Evolutionary conservation across 2,329 filamentous ascomycete species (phyloP), one percentile per base, ranked within the genome.

Genomic region (Aspergillus calidoustus): DNA sequence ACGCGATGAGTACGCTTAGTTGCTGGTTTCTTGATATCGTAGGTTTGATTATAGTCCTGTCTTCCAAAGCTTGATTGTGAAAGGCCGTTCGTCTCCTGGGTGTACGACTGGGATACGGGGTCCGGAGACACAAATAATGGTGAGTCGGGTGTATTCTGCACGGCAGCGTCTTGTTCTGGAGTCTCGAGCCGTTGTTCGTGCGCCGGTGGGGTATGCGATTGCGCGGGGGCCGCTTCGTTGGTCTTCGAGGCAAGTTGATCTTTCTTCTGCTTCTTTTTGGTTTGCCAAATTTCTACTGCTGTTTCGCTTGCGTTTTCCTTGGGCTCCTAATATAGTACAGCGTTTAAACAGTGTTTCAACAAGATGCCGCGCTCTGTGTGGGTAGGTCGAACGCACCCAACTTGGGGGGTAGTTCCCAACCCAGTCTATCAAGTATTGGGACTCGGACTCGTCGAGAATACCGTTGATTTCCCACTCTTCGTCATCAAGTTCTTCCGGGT

Each of bases 401-500:
- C 69, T 74, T 56, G 76, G 75, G 34, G 71, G 66, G 65, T 71
- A 79, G 30, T 68, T 65, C 8, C 73, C 76, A 59, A 74, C 72
- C 76, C 76, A 78, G 38, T 77, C 76, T 62, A 79, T 75, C 30
- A 78, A 67, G 66, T 77, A 79, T 53, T 74, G 68, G 19, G 67
- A 66, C 49, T 68, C 60, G 34, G 69, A 70, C 66, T 79, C 76
- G 64, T 72, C 72, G 59, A 77, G 68, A 52, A 77, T 77, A 61
- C 69, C 69, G 56, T 75, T 75, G 47, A 76, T 76, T 58, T 68
- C 69, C 63, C 68, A 76, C 66, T 77, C 73, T 61, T 72, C 68
- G 48, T 73, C 71, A n/a, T 57, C 67, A 51, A 70, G 51, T 57
- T 55, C 60, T 19, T 55, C 67, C 43, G 64, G 43, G n/a, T 44